phyloP scores from a whole-genome alignment of 352 stramenopile genomes.

The Globisporangium alternatum region DNA sequence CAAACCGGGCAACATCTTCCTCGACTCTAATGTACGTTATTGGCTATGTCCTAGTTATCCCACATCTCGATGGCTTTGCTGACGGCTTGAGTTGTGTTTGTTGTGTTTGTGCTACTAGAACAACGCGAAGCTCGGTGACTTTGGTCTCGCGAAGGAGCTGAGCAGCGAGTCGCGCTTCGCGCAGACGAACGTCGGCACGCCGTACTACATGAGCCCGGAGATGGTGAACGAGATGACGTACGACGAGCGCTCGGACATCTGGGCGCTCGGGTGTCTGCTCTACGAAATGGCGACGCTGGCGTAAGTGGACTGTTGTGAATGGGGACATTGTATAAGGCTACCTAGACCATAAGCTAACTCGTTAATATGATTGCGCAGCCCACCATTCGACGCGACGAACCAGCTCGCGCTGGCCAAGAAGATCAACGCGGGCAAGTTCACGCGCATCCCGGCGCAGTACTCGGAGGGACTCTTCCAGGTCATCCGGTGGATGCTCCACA shows the following conservation, averaged over 20 bases:
- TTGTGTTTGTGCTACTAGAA: conserved; percentile 36
- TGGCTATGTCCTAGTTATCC: not conserved
- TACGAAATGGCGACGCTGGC: conserved; percentile 90
- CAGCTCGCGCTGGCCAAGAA: conserved; percentile 92
- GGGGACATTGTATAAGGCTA: not conserved
- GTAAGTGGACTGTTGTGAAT: conserved; percentile 28
- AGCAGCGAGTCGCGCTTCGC: conserved; percentile 88
- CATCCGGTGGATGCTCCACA: conserved; percentile 89
- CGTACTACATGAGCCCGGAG: conserved; percentile 93
- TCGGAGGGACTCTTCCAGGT: conserved; percentile 89
- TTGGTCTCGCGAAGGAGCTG: conserved; percentile 90
- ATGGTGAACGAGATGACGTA: conserved; percentile 93
- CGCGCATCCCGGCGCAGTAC: conserved; percentile 88
- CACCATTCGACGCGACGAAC: conserved; percentile 91
- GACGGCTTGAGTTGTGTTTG: conserved; percentile 9
- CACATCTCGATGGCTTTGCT: conserved; percentile 11
- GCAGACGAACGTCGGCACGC: conserved; percentile 90
- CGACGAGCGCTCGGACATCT: conserved; percentile 92
- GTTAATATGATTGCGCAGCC: conserved; percentile 25
- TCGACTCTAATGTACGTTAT: conserved; percentile 80
- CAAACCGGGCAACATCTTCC: conserved; percentile 92
- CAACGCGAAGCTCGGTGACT: conserved; percentile 92
- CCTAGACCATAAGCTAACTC: too few species aligned
- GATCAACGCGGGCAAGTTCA: conserved; percentile 92
- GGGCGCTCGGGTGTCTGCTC: conserved; percentile 87